Evolutionary conservation across 495 filamentous ascomycete genomes (phyloP), one percentile per base, ranked within the genome.

Genomic region (Pyrenula aspistea): DNA sequence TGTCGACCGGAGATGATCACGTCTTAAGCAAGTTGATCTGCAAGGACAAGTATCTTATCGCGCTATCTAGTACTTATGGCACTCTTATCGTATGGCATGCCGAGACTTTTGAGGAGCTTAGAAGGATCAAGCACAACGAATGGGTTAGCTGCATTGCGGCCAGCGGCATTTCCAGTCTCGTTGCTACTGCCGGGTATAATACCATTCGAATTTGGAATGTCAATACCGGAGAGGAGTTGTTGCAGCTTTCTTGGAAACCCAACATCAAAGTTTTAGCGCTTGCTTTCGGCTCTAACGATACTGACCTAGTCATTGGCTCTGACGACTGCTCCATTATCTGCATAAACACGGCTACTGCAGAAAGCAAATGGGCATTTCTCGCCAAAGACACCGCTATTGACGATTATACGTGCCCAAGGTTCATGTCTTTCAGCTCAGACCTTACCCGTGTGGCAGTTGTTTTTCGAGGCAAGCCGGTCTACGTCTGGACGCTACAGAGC

Each of bases 391-490:
- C 61, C 3, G n/a, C n/a, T n/a, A n/a, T n/a, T n/a, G 48, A 65
- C 25, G 59, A 61, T 36, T 31, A 57, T 25, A 60, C 64, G 31
- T 60, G 55, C 2, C 24, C 63, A 1, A 64, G 25, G 53, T 21
- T 51, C 22, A 60, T 60, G 64, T 54, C 64, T 48, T 15, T 67
- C 24, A 65, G 42, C 53, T 53, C 55, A 36, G 59, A 65, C 50
- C 61, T 60, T 11, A 58, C 25, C 2, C 24, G 59, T 15, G 24
- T 64, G 49, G 62, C 63, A 55, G 56, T 65, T 19, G 64, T 55
- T 3, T 65, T 65, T 57, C 54, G 64, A 47, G 55, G 64, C 21
- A 49, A 65, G 49, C 63, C 64, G 19, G 49, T 65, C 22, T 67
- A 63, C 12, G 62, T 55, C 8, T 66, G 65, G 64, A 57, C 62